These are phyloP conservation scores for Mucor ambiguus DNA, from an alignment of 371 early-diverging fungal genomes.

Conservation along the genomic window DNA sequence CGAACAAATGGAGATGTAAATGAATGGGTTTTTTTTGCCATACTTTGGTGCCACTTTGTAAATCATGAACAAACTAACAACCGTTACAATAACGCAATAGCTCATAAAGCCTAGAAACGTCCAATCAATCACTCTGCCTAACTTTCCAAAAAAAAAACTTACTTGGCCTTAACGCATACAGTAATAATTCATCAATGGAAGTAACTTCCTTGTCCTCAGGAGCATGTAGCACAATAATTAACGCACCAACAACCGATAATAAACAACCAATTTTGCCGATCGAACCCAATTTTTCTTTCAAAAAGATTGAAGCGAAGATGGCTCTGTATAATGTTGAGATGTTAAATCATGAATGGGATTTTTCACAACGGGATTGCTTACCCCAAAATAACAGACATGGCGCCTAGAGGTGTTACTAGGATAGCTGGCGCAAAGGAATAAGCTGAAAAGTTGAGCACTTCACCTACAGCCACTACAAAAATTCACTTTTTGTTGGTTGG, in stretches of 20 bases:
- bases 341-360: background rate
- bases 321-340: conserved; percentile 17
- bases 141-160: background rate
- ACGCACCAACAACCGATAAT: conserved; percentile 85
- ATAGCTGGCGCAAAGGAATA: conserved; percentile 94
- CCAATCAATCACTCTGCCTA: background rate
- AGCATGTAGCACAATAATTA: conserved; percentile 87
- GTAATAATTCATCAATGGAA: conserved; percentile 63
- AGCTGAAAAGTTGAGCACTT: conserved; percentile 90
- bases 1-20: conserved; percentile 88
- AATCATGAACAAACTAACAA: conserved; percentile 71
- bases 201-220: conserved; percentile 78
- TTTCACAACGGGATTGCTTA: conserved; percentile 19
- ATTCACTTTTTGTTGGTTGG: background rate
- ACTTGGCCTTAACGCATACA: conserved; percentile 47
- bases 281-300: conserved; percentile 80
- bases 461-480: conserved; percentile 81
- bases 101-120: conserved; percentile 65
- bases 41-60: conserved; percentile 75
- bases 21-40: conserved; percentile 79
- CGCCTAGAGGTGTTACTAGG: conserved; percentile 90
- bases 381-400: conserved; percentile 85
- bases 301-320: conserved; percentile 40
- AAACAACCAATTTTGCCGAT: conserved; percentile 89
- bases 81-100: conserved; percentile 70